Evolutionary conservation across 2,329 filamentous ascomycete species (phyloP).

Genomic region (Xylariaceae sp.): DNA sequence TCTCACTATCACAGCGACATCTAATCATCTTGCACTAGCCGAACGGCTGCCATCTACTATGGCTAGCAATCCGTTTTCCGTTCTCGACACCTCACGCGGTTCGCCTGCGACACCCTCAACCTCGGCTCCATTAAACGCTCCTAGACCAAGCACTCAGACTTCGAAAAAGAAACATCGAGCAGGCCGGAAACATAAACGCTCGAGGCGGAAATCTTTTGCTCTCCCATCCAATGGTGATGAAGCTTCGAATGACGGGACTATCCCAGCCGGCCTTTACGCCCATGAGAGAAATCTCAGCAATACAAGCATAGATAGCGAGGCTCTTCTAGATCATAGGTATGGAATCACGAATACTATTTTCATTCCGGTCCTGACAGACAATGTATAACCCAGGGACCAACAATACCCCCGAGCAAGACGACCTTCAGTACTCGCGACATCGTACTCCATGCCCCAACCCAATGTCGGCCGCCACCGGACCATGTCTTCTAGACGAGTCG

Average conservation of each 20-base stretch:
- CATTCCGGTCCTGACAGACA: not conserved
- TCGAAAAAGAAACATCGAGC: constrained; percentile 73
- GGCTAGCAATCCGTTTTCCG: constrained; percentile 54
- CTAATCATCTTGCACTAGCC: not conserved
- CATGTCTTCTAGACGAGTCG: constrained; percentile 22
- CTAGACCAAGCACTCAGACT: constrained; percentile 27
- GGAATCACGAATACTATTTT: not conserved
- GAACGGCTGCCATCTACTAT: constrained; percentile 12
- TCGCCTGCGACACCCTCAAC: constrained; percentile 7
- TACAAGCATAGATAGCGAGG: constrained; percentile 89
- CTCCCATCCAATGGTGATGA: constrained; percentile 60
- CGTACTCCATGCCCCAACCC: constrained; percentile 30
- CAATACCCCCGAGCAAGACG: constrained; percentile 66
- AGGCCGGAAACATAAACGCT: constrained; percentile 75
- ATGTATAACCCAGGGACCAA: constrained; percentile 34
- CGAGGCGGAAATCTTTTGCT: constrained; percentile 82
- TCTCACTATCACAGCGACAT: not conserved
- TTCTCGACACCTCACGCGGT: constrained; percentile 58
- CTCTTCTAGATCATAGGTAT: constrained; percentile 80
- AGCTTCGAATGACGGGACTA: constrained; percentile 4
- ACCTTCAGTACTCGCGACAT: constrained; percentile 53
- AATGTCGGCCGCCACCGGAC: constrained; percentile 36
- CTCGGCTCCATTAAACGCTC: not conserved
- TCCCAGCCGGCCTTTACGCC: constrained; percentile 56
- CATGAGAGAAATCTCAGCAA: constrained; percentile 70